Evolutionary conservation across 2,329 filamentous ascomycete species (phyloP), one percentile per base, ranked within the genome.

Genomic region (Thielaviopsis populi): DNA sequence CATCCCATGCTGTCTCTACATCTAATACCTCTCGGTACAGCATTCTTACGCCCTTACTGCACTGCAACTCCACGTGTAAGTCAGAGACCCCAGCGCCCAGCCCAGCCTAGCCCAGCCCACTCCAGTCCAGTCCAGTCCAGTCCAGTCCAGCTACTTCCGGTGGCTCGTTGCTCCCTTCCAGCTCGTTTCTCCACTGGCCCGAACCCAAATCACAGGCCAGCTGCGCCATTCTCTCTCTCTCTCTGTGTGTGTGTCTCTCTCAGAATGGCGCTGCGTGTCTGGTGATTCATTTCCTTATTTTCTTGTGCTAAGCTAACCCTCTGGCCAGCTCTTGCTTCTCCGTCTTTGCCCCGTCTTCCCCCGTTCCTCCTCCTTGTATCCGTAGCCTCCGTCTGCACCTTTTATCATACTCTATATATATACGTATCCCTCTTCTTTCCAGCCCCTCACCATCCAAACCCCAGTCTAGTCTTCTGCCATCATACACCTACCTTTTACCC

Each of bases 161-260:
- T 17, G 5, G 19, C 24, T 42, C 15, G 15, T 15, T 33, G 33
- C 22, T 15, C 41, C 37, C 58, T 24, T 60, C 58, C 30, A 19
- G 40, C 11, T 33, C 43, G 6, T 46, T 61, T 56, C 43, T 60
- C 63, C 56, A 56, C 58, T 64, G 42, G 43, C 43, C 58, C 63
- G 42, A 54, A 41, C 17, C 17, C 5, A 60, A 41, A 43, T 60
- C 53, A 37, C 53, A 19, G 24, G 6, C 22, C 27, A 30, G 17
- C 22, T 33, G 8, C 50, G 33, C 33, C 33, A 37, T 7, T 3
- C 30, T 3, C 30, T 3, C 30, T 3, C 30, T 33, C 30, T 33
- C 30, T 33, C 30, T 33, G 3, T 33, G n/a, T n/a, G n/a, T n/a
- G n/a, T n/a, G n/a, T n/a, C n/a, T n/a, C 48, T 19, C 22, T 27